Evolutionary conservation across 2,329 filamentous ascomycete genomes (phyloP).

Genomic region (Pseudogymnoascus sp.): DNA sequence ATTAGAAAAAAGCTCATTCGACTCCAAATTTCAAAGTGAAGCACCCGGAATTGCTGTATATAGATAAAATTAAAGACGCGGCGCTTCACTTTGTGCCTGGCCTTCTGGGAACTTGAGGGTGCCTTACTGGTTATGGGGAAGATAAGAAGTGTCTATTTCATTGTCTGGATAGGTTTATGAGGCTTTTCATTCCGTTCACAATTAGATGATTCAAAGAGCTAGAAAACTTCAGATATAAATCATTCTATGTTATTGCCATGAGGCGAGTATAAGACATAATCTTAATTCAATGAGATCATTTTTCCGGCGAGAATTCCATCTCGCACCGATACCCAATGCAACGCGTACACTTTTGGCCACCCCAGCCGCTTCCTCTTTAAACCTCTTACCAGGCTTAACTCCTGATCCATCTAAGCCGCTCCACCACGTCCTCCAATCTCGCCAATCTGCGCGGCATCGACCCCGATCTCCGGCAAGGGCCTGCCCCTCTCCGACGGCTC

Average conservation of each 20-base stretch:
- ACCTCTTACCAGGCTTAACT: slow-evolving; percentile 22
- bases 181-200: background rate
- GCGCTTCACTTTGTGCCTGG: background rate
- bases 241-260: background rate
- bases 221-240: background rate
- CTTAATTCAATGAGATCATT: slow-evolving; percentile 4
- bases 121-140: background rate
- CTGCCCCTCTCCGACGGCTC: slow-evolving; percentile 12
- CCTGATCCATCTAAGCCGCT: background rate
- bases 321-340: slow-evolving; percentile 2
- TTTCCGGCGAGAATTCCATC: background rate
- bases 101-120: background rate
- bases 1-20: background rate
- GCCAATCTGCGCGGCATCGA: slow-evolving; percentile 9
- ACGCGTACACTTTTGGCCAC: background rate
- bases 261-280: background rate
- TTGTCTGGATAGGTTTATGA: background rate
- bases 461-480: slow-evolving; percentile 12
- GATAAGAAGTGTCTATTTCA: background rate
- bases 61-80: background rate
- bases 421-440: slow-evolving; percentile 14
- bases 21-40: background rate
- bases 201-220: background rate
- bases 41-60: background rate
- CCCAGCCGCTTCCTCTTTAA: background rate